These are phyloP conservation scores for Scleroderma citrinum DNA, from an alignment of 768 basidiomycete species.

Conservation along the genomic window DNA sequence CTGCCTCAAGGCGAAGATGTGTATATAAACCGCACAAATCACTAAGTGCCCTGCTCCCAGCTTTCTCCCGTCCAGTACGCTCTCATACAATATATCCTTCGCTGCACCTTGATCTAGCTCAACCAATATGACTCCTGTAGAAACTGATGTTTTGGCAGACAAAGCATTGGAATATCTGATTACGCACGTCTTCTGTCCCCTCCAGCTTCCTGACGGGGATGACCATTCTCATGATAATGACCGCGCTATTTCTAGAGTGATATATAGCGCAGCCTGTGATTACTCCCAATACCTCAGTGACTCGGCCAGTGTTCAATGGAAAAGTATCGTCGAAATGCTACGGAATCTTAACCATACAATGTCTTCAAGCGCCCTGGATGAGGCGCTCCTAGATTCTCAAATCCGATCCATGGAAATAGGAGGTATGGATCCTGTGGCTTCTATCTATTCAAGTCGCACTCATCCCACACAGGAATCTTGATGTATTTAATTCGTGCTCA, in stretches of 20 bases:
- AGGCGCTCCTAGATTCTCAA: not conserved
- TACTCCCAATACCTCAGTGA: not conserved
- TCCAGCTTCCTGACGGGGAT: constrained; percentile 30
- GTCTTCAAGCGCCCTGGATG: not conserved
- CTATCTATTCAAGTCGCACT: not conserved
- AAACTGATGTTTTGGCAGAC: too few relatives aligned
- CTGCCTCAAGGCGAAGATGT: too few relatives aligned
- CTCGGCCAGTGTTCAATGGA: not conserved
- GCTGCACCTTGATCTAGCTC: too few relatives aligned
- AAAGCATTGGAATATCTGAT: too few relatives aligned
- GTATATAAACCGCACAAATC: too few relatives aligned
- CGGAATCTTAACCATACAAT: not conserved
- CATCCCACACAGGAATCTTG: constrained; percentile 26
- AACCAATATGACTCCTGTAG: too few relatives aligned
- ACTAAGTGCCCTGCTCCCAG: too few relatives aligned
- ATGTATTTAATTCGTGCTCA: constrained; percentile 35
- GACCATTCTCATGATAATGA: constrained; percentile 23
- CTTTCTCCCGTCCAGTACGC: too few relatives aligned
- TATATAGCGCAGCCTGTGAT: constrained; percentile 13
- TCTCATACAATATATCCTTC: too few relatives aligned
- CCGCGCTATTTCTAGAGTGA: constrained; percentile 17
- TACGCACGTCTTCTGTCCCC: too few relatives aligned
- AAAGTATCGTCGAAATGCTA: constrained; percentile 2
- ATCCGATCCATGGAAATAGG: not conserved
- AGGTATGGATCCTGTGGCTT: not conserved